Evolutionary conservation across 805 yeast genomes (phyloP), one percentile per base, ranked within the genome.

Genomic region (Yamadazyma takamatsuzukensis): DNA sequence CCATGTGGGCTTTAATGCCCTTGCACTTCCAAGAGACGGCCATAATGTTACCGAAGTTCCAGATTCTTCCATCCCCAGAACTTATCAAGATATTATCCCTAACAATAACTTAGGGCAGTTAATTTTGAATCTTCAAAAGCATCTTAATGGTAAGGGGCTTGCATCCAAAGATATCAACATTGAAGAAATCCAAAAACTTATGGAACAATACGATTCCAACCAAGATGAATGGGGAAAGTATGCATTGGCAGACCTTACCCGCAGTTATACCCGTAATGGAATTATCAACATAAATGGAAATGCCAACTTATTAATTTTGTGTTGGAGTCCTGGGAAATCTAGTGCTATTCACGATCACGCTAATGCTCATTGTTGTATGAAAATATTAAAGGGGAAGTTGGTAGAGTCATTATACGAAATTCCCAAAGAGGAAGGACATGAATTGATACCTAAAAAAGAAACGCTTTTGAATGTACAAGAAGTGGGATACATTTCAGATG

Each of bases 331-430:
- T 1, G 76, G 77, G 6, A 67, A 69, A 46, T 68, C 77, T 16
- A 75, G 83, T 15, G 70, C 74, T 30, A 76, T 82, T 39, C 90
- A 82, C 52, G 86, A 80, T 54, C 90, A 82, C 46, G 84, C 87
- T 14, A 68, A 73, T 34, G 86, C 88, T 9, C 87, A 82, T 56
- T 82, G 90, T 56, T 70, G 80, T 39, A 80, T 82, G 78, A 81
- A 81, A 54, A 64, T 82, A 27, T 61, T 82, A 40, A 63, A 71
- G 44, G 89, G 89, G 6, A 53, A 58, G 18, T 61, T 82, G 30
- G 57, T 59, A 9, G 90, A 82, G 54, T 67, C 72, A 6, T 57
- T 78, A 14, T 80, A 74, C 45, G 74, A 70, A 21, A 53, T 65
- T 37, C 83, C 83, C 2, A 41, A 41, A 5, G 45, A 48, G 2